A percentile compares a stretch with the other conserved stretches of the same genome.
These are phyloP conservation scores for Mortierella polycephala DNA, from an alignment of 371 early-diverging fungal species.

Conservation along the genomic window DNA sequence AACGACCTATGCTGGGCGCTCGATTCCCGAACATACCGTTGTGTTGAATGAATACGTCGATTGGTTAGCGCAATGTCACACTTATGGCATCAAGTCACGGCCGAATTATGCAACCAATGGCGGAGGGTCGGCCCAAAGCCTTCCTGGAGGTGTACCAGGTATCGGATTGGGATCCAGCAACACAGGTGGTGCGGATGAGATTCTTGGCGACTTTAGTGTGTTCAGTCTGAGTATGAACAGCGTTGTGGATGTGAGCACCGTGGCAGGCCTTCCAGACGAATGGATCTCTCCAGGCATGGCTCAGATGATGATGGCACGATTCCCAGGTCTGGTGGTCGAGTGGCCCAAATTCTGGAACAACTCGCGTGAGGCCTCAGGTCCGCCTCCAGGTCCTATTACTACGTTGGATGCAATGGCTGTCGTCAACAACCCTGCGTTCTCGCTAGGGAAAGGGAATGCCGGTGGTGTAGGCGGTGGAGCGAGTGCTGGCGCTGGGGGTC, in stretches of 20 bases:
- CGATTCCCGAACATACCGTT: slow-evolving; percentile 32
- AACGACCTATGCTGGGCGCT: slow-evolving; percentile 39
- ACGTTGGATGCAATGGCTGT: slow-evolving; percentile 33
- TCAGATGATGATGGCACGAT: slow-evolving; percentile 54
- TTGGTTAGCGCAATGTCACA: slow-evolving; percentile 50
- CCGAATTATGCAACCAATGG: slow-evolving; percentile 19
- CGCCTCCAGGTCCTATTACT: slow-evolving; percentile 48
- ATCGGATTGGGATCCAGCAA: slow-evolving; percentile 27
- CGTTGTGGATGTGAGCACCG: slow-evolving; percentile 33
- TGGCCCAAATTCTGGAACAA: slow-evolving; percentile 57
- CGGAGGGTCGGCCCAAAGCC: slow-evolving; percentile 6
- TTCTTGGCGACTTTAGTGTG: slow-evolving; percentile 32
- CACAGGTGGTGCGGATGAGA: slow-evolving; percentile 2
- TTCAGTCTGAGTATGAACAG: slow-evolving; percentile 43
- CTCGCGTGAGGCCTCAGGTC: slow-evolving; percentile 39
- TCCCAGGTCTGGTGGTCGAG: slow-evolving; percentile 49
- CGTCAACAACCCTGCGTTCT: slow-evolving; percentile 42
- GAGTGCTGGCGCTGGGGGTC: slow-evolving; percentile 50
- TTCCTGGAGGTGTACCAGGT: slow-evolving; percentile 48
- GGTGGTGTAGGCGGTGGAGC: slow-evolving; percentile 39
- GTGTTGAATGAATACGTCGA: slow-evolving; percentile 52
- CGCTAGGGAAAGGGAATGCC: slow-evolving; percentile 33
- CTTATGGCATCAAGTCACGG: slow-evolving; percentile 40
- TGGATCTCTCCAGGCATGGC: slow-evolving; percentile 54
- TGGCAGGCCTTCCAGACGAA: slow-evolving; percentile 39